Base-by-base conservation (phyloP, 805 yeast species). In the Kodamaea neixiangensis region DNA sequence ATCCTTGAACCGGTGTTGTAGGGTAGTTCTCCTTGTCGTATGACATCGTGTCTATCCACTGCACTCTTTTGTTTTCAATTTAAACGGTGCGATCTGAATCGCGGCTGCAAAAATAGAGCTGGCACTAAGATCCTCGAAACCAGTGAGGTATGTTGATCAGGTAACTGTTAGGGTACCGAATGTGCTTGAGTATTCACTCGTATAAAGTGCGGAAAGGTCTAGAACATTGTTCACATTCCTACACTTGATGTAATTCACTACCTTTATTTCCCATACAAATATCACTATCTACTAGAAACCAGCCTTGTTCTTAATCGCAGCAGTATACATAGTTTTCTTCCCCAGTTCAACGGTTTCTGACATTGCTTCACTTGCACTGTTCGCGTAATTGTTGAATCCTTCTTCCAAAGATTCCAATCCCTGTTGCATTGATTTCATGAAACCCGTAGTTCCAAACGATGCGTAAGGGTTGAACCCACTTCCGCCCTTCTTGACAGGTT, bases 351-450 rank as follows among this genome's bases (percentile, higher is more conserved):
- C 64, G 1, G 79, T 64, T 11, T 80, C 86, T 53, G 71, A 78
- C 72, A 84, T 69, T 13, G 77, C 65, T 54, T 82, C 84, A 51
- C 80, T 77, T 22, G 83, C 68, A 20, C 69, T 73, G 41, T 73
- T 77, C 5, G 88, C 87, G 55, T 81, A 82, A 18, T 80, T 82
- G 60, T 82, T 79, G 46, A 83, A 63, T 7, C 77, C 68, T 49
- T 79, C 84, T 58, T 82, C 88, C 14, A 81, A 61, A 2, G 69
- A 58, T 44, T 82, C 86, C 49, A 81, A 63, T 0, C 84, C 83
- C 31, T 73, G 71, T 52, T 81, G 82, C 29, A 84, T 54, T 2
- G 75, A 69, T 57, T 81, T 75, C 60, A 75, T 66, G 48, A 71
- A 61, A 51, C 56, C 74, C 66, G 44, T 62, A 6, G 66, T 56